Base-by-base conservation (phyloP, 1,284 basidiomycete species). In the Exsudoporus floridanus region DNA sequence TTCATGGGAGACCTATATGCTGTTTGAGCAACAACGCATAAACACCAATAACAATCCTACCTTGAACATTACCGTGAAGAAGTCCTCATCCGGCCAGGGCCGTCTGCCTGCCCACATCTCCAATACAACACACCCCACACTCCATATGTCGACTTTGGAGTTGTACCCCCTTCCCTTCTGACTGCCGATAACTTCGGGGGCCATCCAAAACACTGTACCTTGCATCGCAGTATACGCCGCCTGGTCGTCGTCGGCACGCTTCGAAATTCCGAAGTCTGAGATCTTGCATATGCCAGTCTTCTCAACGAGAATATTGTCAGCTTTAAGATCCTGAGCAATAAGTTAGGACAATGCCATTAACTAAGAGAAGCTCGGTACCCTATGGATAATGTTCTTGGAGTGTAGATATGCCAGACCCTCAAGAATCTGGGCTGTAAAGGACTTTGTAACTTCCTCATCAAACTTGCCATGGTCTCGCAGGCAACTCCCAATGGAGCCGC, bases 141-240 rank as follows among this genome's bases (percentile, higher is more conserved):
- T 94, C 97, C 96, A 99, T 59, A 99, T 98, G 68, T 99, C 97
- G 34, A 98, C 88, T 73, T 99, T 99, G 62, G 90, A 93, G 61
- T 91, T 94, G 71, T 99, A 99, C 0, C 92, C 87, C 59, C 87
- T 87, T 25, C 68, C 65, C 63, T 87, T 84, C 64, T 90, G 84
- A 33, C 87, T 85, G 56, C 90, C 83, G 54, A 96, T 84, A 35
- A 99, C 93, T 74, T 99, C 96, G 1, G 96, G 97, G 7, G 97
- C 96, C 96, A 99, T 99, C 92, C 97, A 99, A 71, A 98, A 99
- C 43, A 98, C 90, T 16, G 93, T 95, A 18, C 97, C 97, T 72
- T 94, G 92, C 88, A 99, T 91, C 45, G 92, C 90, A 2, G 93
- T 95, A 53, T 82, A 82, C 33, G 82, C 87, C 56, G 87, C 86